These are phyloP conservation scores for Madurella mycetomatis DNA, from an alignment of 2,329 filamentous ascomycete species.

Conservation along the genomic window DNA sequence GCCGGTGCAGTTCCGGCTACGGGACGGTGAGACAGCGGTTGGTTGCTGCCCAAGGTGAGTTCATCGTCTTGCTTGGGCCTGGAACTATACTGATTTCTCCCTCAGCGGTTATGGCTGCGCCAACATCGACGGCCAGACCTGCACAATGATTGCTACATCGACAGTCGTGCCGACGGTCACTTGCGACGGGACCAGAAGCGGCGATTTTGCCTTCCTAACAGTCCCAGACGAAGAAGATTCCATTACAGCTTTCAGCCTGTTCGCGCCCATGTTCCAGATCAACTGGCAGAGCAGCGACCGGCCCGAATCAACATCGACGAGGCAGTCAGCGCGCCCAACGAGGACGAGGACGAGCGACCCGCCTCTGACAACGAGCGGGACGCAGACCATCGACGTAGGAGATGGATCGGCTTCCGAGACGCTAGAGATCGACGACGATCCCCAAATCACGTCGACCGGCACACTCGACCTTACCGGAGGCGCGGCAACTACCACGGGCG, in stretches of 20 bases:
- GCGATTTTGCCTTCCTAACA: constrained; percentile 14
- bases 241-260: constrained; percentile 24
- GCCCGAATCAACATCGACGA: constrained; percentile 4
- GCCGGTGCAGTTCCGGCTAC: constrained; percentile 26
- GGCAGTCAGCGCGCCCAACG: background rate
- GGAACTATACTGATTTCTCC: background rate
- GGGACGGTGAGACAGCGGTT: constrained; percentile 26
- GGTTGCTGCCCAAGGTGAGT: constrained; percentile 29
- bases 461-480: background rate
- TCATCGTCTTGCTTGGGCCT: background rate
- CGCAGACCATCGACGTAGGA: constrained; percentile 10
- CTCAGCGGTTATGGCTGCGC: constrained; percentile 26
- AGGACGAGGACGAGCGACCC: background rate
- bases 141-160: constrained; percentile 23
- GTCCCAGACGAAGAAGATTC: constrained; percentile 16
- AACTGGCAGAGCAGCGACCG: constrained; percentile 28
- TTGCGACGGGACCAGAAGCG: constrained; percentile 22
- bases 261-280: constrained; percentile 29
- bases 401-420: constrained; percentile 9
- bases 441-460: background rate
- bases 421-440: constrained; percentile 11
- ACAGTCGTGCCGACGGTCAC: constrained; percentile 23
- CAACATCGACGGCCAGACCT: constrained; percentile 28
- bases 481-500: background rate
- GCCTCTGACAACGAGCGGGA: constrained; percentile 1